A percentile compares a stretch with the other conserved stretches of the same genome.
Evolutionary conservation across 192 early-diverging fungal genomes (phyloP).

Genomic region (Backusella sp.): DNA sequence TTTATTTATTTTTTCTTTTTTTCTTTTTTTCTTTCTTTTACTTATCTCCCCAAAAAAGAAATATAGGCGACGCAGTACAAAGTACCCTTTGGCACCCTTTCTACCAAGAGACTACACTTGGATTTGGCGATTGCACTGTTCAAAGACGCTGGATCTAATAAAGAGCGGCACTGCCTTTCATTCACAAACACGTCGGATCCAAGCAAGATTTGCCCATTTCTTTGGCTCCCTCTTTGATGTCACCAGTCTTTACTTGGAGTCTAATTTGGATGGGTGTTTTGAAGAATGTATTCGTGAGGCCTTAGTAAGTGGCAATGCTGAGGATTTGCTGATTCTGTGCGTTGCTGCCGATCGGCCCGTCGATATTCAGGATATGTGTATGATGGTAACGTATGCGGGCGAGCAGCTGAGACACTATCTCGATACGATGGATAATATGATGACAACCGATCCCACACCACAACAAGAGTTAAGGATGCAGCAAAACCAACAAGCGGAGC

Average conservation of each 20-base stretch:
- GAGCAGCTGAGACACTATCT: conserved; percentile 32
- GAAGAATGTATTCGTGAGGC: conserved; percentile 39
- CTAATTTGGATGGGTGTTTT: conserved; percentile 35
- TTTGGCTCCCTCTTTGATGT: conserved; percentile 35
- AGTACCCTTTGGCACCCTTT: conserved; percentile 38
- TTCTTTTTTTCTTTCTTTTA: too few relatives aligned
- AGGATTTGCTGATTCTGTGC: conserved; percentile 27
- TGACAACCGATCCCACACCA: conserved; percentile 17
- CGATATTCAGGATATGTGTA: conserved; percentile 33
- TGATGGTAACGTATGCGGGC: conserved; percentile 31
- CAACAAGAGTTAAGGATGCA: conserved; percentile 5
- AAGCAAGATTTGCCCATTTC: conserved; percentile 30
- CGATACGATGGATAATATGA: conserved; percentile 20
- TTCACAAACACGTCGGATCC: background rate
- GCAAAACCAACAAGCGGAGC: background rate
- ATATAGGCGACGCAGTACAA: conserved; percentile 39
- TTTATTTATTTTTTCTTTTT: background rate
- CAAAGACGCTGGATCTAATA: background rate
- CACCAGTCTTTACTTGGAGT: conserved; percentile 35
- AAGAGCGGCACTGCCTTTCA: background rate
- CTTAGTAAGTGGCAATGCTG: conserved; percentile 33
- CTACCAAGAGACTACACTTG: conserved; percentile 36
- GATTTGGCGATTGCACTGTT: conserved; percentile 33
- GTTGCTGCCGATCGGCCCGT: conserved; percentile 23
- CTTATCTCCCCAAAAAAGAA: conserved; percentile 21